Base-by-base conservation (phyloP, 345 rosid genomes). In the Hevea brasiliensis region DNA sequence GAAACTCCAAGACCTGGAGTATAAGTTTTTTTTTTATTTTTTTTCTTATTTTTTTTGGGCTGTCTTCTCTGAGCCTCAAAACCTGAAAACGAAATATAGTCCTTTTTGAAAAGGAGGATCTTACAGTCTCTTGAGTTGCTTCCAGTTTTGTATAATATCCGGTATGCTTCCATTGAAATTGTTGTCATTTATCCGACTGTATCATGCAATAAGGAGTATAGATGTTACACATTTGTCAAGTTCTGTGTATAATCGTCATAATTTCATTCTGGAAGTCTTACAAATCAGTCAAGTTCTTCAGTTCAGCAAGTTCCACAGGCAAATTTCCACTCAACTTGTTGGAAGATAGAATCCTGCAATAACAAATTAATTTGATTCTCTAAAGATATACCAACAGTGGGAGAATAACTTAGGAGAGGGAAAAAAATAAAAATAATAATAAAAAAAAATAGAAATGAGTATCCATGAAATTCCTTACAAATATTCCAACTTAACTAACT, bases 101-200 rank as follows among this genome's bases (percentile, higher is more conserved):
- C 4, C 45, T 23, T 56, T 47, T 32, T 64, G 23, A 61, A 65
- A 11, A 10, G 65, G 59, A 27, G 65, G 74, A 70, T 70, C 85
- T 82, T 80, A 89, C 93, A 89, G 78, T 83, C 87, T 87, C 17
- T 10, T 9, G 63, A 89, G 86, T 29, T 82, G 61, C 72, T 70
- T 78, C 93, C 91, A 89, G 5, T 72, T 82, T 66, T 32, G 73
- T 59, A 89, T 70, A 77, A 80, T 83, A 47, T 68, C 70, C 8
- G 93, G 93, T 65, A 89, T 82, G 11, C 23, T 73, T 74, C 91
- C 93, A 24, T 11, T 85, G 77, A 89, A 85, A 62, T 76, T 84
- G 79, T 87, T 88, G 70, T 89, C 93, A 65, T 81, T 87, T 70
- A 89, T 83, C 78, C 88, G 79, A 20, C 93, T 89, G 89, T 86